Evolutionary conservation across 1,284 basidiomycete genomes (phyloP), one percentile per base, ranked within the genome.

Genomic region (Austropuccinia psidii): DNA sequence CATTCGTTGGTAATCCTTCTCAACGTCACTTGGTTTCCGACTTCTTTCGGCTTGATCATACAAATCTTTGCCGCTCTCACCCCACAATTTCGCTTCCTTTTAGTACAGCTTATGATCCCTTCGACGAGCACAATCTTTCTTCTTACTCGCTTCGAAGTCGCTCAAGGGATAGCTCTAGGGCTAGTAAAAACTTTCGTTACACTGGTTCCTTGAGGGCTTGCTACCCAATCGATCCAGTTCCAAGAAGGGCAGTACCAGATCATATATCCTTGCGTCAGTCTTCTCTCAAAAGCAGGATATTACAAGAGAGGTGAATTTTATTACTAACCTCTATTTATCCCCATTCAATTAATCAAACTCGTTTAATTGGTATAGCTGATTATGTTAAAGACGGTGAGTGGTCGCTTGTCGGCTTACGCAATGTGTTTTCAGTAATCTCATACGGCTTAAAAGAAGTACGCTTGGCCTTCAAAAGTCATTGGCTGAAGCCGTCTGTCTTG

Each of bases 351-450:
- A 45, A 45, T 45, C 41, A 45, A 11, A 45, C n/a, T 45, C 11
- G 11, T n/a, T 45, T n/a, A 45, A 45, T n/a, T 45, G 11, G 41
- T 15, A n/a, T 55, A 72, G 69, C 69, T 21, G 69, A 72, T 72
- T 72, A 72, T 62, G 69, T 49, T 29, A 61, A 61, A 49, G 69
- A 72, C 50, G 55, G 69, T 72, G 69, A 72, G 69, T 72, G 55
- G 55, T 72, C 69, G 8, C n/a, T 72, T 43, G 50, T 45, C 37
- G 69, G 69, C 9, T 45, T 72, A n/a, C 50, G 39, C 27, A 72
- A 72, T 39, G 58, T 72, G n/a, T 52, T 72, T 35, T 72, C 69
- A 8, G 69, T 72, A 2, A 61, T 72, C 37, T 72, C 69, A 19
- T 49, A 72, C 31, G 69, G 69, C 31, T 50, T 72, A 9, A 58